phyloP scores from a whole-genome alignment of 2,329 filamentous ascomycete genomes.

The Zymoseptoria pseudotritici region DNA sequence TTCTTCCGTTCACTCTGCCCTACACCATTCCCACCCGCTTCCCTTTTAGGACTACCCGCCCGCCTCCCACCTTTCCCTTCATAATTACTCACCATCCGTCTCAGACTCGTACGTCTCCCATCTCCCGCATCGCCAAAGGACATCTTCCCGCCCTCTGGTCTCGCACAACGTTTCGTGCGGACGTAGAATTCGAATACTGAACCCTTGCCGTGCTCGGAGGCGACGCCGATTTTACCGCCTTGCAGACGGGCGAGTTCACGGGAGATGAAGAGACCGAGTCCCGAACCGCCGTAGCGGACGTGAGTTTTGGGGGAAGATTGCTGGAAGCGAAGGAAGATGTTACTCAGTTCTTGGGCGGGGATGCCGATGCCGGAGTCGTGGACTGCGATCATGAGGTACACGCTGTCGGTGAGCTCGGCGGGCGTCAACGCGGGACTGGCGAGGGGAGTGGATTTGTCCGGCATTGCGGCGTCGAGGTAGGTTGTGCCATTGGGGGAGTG shows the following conservation, averaged over 20 bases:
- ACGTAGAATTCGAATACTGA: conserved; percentile 70
- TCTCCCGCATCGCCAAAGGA: neutral
- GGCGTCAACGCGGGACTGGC: conserved; percentile 41
- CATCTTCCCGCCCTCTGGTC: neutral
- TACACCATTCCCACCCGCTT: too few relatives aligned
- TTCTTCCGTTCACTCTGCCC: neutral
- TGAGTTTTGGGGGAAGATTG: conserved; percentile 65
- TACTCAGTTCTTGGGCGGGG: neutral
- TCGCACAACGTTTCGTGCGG: conserved; percentile 51
- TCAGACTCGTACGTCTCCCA: neutral
- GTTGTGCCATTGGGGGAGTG: neutral
- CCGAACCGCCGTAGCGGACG: conserved; percentile 41
- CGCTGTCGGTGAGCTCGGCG: neutral
- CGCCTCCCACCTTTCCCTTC: neutral
- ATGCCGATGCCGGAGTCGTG: conserved; percentile 63
- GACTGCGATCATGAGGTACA: conserved; percentile 63
- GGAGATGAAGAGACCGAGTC: conserved; percentile 63
- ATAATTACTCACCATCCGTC: neutral
- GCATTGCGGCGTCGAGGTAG: neutral
- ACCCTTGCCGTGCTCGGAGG: conserved; percentile 52
- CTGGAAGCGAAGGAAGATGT: conserved; percentile 30
- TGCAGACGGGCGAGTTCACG: conserved; percentile 60
- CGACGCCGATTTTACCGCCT: conserved; percentile 60
- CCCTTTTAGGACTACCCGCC: neutral
- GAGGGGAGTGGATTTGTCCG: conserved; percentile 1